Base-by-base conservation (phyloP, 2,329 filamentous ascomycete genomes). In the Penicillium griseofulvum region DNA sequence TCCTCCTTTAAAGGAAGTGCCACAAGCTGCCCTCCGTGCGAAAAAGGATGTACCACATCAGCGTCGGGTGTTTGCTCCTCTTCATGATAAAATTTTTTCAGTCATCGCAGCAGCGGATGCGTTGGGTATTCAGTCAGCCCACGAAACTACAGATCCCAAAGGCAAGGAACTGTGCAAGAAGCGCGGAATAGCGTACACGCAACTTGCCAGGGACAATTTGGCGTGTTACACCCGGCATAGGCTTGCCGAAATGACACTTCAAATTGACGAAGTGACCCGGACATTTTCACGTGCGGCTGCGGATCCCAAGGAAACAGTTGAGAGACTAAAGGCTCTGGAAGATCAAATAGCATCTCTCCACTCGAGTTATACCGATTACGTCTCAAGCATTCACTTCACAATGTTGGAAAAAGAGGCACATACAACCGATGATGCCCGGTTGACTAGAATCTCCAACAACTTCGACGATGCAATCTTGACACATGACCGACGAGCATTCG, bases 401-500 rank as follows among this genome's bases (percentile, higher is more conserved):
- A 54, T 72, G 68, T 63, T 55, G 19, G 78, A 63, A 54, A 66
- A 64, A 16, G 12, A 56, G 43, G 56, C 58, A 1, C 52, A 52
- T 16, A n/a, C 36, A 74, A 45, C 77, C 29, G 85, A 89, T 63
- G 84, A 86, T 65, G 69, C 79, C 42, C 81, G 83, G 59, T 61
- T 81, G 16, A 52, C 60, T 22, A 43, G 56, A 16, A 44, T 51
- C 8, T 61, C 58, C 2, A 62, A 61, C 12, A 64, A 60, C 77
- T 81, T 64, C 69, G 74, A 47, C 76, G 80, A 70, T 1, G 81
- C 84, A 0, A 64, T 80, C 1, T 71, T 93, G 4, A 65, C 78
- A 26, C 92, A 87, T 84, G 90, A 96, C 70, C 80, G 82, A 1
- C 85, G 91, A 16, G 74, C 78, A 2, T 85, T 84, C 65, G 90